Percentiles rank a stretch among this genome's conserved stretches.
These are phyloP conservation scores for Mortierella sp. DNA, from an alignment of 371 early-diverging fungal species.

Conservation along the genomic window DNA sequence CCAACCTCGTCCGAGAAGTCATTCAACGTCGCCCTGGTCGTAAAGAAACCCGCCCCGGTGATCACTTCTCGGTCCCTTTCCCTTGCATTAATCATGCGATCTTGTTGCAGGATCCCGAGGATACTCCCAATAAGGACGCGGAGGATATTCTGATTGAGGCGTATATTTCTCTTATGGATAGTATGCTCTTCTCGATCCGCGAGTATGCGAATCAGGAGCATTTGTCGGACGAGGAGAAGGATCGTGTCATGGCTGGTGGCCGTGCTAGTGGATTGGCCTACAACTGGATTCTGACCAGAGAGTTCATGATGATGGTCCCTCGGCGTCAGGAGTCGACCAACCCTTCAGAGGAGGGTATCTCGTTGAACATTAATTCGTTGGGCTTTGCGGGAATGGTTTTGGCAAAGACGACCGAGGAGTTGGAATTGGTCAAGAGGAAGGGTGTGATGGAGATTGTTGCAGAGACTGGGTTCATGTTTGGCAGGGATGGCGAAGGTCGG, in stretches of 20 bases:
- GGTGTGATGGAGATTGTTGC: constrained; percentile 44
- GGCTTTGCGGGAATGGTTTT: constrained; percentile 81
- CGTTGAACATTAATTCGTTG: constrained; percentile 73
- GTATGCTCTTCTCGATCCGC: constrained; percentile 46
- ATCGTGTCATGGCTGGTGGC: not conserved
- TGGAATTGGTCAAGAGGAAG: constrained; percentile 59
- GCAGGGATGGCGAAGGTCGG: not conserved
- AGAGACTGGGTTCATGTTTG: constrained; percentile 38
- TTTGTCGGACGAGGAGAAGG: constrained; percentile 22
- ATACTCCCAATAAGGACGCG: constrained; percentile 16
- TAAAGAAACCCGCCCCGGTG: constrained; percentile 45
- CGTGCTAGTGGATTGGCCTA: constrained; percentile 60
- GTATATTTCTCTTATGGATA: constrained; percentile 50
- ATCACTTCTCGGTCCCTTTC: constrained; percentile 35
- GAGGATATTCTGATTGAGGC: constrained; percentile 49
- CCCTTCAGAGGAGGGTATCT: constrained; percentile 26
- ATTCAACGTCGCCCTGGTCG: constrained; percentile 62
- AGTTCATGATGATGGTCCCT: constrained; percentile 83
- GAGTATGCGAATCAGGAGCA: constrained; percentile 41
- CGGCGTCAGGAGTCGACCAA: constrained; percentile 64
- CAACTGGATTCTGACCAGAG: constrained; percentile 76
- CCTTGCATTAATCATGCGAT: constrained; percentile 35
- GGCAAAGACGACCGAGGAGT: constrained; percentile 67
- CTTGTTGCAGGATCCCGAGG: constrained; percentile 19
- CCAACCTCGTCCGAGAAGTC: constrained; percentile 60